Evolutionary conservation across 1,284 basidiomycete genomes (phyloP), one percentile per base, ranked within the genome.

Genomic region (Heterobasidion annosum): DNA sequence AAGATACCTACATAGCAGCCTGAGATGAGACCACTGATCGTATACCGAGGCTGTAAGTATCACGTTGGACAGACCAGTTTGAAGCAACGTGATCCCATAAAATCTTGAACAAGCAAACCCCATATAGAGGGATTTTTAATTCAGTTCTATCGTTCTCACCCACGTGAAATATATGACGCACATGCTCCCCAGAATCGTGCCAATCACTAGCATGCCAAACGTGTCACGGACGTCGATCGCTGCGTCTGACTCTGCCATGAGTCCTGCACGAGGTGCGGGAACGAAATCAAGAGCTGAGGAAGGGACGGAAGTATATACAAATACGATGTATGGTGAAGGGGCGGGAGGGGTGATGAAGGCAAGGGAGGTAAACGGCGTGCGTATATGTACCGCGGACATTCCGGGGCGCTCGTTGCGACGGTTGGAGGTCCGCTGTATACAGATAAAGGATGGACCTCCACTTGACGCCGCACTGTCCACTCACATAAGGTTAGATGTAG

Each of bases 21-120:
- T 40, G 37, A 40, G n/a, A n/a, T 40, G 37, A 40, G 37, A n/a
- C 10, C 12, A 8, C 37, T 12, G 7, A 40, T 10, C 12, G 4
- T 5, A n/a, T 12, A 40, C 3, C 4, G 37, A 40, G 37, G 10
- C n/a, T 12, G 4, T 25, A 25, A 25, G 25, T 25, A 40, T 40
- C 37, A 40, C 8, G n/a, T 10, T n/a, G 10, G 37, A n/a, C 16
- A 52, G 34, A 32, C 51, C 51, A 8, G 43, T 34, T 19, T 52
- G 51, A 3, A 52, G 43, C 43, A 52, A 46, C 1, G 43, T 52
- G n/a, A 46, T 52, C 25, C 51, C 51, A 32, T 52, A 52, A n/a
- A 52, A 52, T 9, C 51, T 52, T 32, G 34, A 16, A 15, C 16
- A 25, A 46, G 19, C 0, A 34, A 32, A 9, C 15, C 13, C 12